Evolutionary conservation across 148 eudicot genomes (phyloP), one percentile per base, ranked within the genome.

Genomic region (Rhododendron henanense): DNA sequence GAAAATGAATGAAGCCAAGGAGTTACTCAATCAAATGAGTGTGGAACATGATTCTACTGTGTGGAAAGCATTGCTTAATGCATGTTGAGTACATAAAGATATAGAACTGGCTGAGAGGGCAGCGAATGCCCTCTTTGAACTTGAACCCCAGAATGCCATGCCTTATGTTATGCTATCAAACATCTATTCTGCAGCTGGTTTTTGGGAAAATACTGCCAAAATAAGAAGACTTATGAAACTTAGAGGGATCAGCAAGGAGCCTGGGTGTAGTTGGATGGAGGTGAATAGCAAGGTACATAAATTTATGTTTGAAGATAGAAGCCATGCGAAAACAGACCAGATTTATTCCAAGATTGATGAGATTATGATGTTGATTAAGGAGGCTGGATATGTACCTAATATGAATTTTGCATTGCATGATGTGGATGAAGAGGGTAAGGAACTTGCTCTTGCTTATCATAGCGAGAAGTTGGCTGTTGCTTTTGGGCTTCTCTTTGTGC

Each of bases 381-480:
- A 86, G 90, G 92, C 88, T 28, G 98, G 98, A 31, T 93, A 93
- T 88, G 91, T 90, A 67, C 94, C 94, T 2, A 92, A 94, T 83
- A 87, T 88, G 86, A 91, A 84, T 73, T 94, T 89, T 81, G 94
- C 98, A 25, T 92, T 94, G 35, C 96, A 92, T 73, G 93, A 95
- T 74, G 87, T 90, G 13, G 93, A 93, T 86, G 94, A 93, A 76
- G 93, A 92, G 87, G 91, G 81, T 71, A 94, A 93, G 86, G 93
- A 91, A 74, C 87, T 87, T 63, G 90, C 93, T 61, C 97, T 95
- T 84, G 90, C 92, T 35, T 91, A 94, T 92, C 97, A 95, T 69
- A 89, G 98, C 33, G 98, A 95, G 88, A 95, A 94, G 88, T 82
- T 95, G 84, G 97, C 97, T n/a, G 92, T 94, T 85, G 97, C 98